Conservation (phyloP, 768 basidiomycete species). For the Albatrellus ellisii region DNA sequence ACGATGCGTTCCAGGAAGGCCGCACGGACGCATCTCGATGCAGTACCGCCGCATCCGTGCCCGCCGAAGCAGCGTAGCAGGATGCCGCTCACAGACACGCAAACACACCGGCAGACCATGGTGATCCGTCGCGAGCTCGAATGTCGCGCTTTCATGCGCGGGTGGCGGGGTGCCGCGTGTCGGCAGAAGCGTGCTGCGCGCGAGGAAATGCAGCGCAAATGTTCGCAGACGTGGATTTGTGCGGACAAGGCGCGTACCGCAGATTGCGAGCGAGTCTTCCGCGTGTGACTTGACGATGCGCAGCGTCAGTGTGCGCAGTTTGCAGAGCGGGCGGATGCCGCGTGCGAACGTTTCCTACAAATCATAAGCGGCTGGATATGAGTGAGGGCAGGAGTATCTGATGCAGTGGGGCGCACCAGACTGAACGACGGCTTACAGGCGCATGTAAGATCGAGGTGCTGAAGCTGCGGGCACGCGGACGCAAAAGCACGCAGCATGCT, state of each 20-base stretch:
- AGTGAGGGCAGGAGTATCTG: too few species aligned
- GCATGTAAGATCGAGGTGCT: constrained; percentile 52
- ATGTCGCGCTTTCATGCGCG: constrained; percentile 4
- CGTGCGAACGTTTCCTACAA: constrained; percentile 52
- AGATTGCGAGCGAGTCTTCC: constrained; percentile 43
- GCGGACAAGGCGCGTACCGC: constrained; percentile 50
- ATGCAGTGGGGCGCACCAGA: constrained; percentile 30
- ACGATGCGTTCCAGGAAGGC: constrained; percentile 7
- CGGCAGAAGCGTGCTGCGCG: constrained; percentile 29
- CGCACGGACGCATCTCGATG: constrained; percentile 9
- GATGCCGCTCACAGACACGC: constrained; percentile 6
- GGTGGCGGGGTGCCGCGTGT: neutral
- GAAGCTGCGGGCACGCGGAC: constrained; percentile 49
- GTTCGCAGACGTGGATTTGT: constrained; percentile 51
- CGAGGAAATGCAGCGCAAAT: constrained; percentile 56
- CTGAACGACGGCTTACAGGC: constrained; percentile 61
- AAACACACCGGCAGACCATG: constrained; percentile 11
- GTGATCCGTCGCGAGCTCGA: constrained; percentile 7
- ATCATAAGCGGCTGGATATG: neutral
- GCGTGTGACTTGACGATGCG: constrained; percentile 57
- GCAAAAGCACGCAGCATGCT: constrained; percentile 56
- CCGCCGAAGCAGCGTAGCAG: neutral
- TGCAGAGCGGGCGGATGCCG: constrained; percentile 44
- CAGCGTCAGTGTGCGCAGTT: constrained; percentile 47
- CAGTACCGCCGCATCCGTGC: neutral